Conservation (phyloP, 805 yeast species). For the Starmerella potacharoeniae region DNA sequence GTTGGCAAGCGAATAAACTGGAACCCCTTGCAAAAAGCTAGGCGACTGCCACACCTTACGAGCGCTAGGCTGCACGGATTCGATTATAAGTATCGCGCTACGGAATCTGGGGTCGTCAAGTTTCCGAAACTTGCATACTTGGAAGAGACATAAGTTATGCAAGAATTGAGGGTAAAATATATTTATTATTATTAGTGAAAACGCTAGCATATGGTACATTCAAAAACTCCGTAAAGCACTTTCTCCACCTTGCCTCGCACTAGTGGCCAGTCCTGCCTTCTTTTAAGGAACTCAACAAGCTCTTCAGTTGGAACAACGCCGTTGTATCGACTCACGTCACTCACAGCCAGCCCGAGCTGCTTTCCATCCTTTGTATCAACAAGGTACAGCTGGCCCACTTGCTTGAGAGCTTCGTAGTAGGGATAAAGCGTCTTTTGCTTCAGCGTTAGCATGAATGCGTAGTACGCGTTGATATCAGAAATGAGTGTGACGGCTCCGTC, state of each 20-base stretch:
- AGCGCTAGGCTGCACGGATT: constrained; percentile 13
- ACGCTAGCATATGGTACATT: constrained; percentile 23
- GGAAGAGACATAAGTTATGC: background rate
- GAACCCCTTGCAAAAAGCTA: constrained; percentile 13
- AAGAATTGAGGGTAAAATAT: background rate
- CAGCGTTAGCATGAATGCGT: constrained; percentile 50
- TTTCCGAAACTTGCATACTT: background rate
- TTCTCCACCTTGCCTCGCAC: constrained; percentile 76
- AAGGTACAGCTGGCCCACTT: constrained; percentile 72
- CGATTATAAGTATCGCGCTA: constrained; percentile 1
- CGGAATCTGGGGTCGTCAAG: constrained; percentile 2
- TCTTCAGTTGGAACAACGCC: constrained; percentile 90
- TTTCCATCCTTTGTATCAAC: constrained; percentile 65
- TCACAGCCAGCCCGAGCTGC: constrained; percentile 69
- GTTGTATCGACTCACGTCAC: constrained; percentile 74
- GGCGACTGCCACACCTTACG: constrained; percentile 5
- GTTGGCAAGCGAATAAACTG: constrained; percentile 11
- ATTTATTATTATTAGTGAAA: background rate
- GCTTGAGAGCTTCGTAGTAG: constrained; percentile 66
- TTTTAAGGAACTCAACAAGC: constrained; percentile 79
- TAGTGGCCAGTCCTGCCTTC: constrained; percentile 74
- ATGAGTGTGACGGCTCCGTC: constrained; percentile 76
- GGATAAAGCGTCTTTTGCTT: constrained; percentile 51
- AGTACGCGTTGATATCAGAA: constrained; percentile 68
- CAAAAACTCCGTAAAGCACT: constrained; percentile 84